Evolutionary conservation across 371 early-diverging fungal genomes (phyloP), one percentile per base, ranked within the genome.

Genomic region (Massospora cicadina): DNA sequence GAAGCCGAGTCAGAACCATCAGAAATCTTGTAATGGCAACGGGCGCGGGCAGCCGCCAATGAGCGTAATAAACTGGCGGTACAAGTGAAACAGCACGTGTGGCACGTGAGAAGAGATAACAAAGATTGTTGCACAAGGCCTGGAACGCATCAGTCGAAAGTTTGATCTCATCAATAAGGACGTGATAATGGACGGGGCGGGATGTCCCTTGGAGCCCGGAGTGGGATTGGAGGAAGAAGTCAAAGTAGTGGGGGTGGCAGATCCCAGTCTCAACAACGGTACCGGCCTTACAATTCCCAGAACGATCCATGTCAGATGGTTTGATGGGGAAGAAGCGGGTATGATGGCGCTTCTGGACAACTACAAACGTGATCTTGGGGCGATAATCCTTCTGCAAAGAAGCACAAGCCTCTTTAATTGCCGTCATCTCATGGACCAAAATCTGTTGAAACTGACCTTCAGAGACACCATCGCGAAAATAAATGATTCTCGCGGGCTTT

Each of bases 341-440:
- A n/a, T 94, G 93, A 71, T 98, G 98, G 29, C 98, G 84, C 75
- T 98, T 98, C 70, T 97, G 95, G 2, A 93, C 95, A 0, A 93
- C 82, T 26, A 98, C 77, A 70, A 89, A 98, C 0, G 93, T 96
- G 62, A 99, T 74, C 29, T 81, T 77, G 1, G 73, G 72, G 2
- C 71, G 69, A 74, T 97, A 95, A 17, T 67, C 68, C 26, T 72
- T 68, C 7, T 88, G 86, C 1, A 97, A 59, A 0, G 69, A 67
- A 1, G 67, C 64, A 70, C 90, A 94, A 2, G 94, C 95, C 10
- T 75, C 72, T 67, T 78, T 76, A 65, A 98, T 83, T 3, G 89
- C 84, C 23, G 81, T 77, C 2, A 95, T 75, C 75, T 99, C 98
- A 23, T 69, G 71, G 21, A 82, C 75, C 31, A 89, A 73, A 1